Evolutionary conservation across 805 yeast species (phyloP).

Genomic region (Candida verbasci): DNA sequence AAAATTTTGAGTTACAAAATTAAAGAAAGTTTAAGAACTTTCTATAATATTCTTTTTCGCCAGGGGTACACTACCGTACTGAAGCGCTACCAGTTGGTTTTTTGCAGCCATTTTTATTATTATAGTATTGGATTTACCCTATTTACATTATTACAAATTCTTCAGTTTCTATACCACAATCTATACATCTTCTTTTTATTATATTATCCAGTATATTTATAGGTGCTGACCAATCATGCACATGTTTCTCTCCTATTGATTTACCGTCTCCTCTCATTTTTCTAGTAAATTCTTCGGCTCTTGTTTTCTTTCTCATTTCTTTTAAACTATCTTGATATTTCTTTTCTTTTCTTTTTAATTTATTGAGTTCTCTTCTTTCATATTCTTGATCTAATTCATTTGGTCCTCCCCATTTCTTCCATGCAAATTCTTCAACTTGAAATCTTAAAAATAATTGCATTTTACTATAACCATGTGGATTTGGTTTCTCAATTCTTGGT

Average conservation of each 20-base stretch:
- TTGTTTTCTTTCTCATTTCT: conserved; percentile 85
- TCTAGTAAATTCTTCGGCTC: conserved; percentile 87
- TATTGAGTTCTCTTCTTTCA: conserved; percentile 72
- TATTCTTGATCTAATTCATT: conserved; percentile 91
- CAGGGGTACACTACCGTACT: neutral
- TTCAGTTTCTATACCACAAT: conserved; percentile 81
- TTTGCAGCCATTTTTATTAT: neutral
- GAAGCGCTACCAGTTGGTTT: neutral
- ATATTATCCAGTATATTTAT: conserved; percentile 30
- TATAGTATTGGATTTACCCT: too few relatives aligned
- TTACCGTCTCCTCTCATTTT: conserved; percentile 53
- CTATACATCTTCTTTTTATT: conserved; percentile 61
- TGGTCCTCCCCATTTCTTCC: conserved; percentile 90
- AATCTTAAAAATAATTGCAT: conserved; percentile 90
- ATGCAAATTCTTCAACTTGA: conserved; percentile 92
- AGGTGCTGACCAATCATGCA: conserved; percentile 70
- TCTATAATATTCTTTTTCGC: conserved; percentile 5
- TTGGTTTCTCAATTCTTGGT: conserved; percentile 81
- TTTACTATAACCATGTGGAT: conserved; percentile 89
- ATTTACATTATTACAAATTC: too few relatives aligned
- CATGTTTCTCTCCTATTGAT: conserved; percentile 55
- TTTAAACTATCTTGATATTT: conserved; percentile 71
- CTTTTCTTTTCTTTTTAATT: conserved; percentile 69
- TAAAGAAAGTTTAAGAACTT: conserved; percentile 2
- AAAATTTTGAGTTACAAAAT: neutral